Percentiles rank a stretch among this genome's conserved stretches.
Conservation (phyloP, 768 basidiomycete genomes). For the Lepiota subincarnata region DNA sequence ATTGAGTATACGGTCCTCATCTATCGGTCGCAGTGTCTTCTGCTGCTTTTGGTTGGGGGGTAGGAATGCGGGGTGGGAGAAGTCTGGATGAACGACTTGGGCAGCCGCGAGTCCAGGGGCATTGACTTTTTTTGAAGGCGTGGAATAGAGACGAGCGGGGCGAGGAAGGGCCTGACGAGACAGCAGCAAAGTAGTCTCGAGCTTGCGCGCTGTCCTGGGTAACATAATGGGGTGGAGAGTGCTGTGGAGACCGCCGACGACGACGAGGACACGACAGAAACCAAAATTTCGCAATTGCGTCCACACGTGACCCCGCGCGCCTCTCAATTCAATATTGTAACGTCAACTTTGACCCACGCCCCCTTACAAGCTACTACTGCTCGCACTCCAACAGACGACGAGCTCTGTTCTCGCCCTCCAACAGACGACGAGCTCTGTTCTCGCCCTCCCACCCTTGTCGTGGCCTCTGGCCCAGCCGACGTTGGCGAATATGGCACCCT, state of each 20-base stretch:
- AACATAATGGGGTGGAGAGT: conserved; percentile 28
- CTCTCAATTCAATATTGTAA: too few species aligned
- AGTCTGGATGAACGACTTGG: conserved; percentile 32
- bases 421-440: too few species aligned
- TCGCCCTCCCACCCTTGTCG: too few species aligned
- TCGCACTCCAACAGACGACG: too few species aligned
- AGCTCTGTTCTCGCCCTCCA: too few species aligned
- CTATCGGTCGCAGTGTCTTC: conserved; percentile 2
- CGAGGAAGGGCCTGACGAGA: conserved; percentile 67
- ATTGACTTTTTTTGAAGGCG: conserved; percentile 51
- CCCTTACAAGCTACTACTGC: too few species aligned
- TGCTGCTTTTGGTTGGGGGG: conserved; percentile 11
- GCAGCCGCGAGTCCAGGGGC: conserved; percentile 51
- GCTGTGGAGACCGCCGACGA: neutral
- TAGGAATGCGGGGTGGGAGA: conserved; percentile 21
- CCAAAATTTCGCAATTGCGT: neutral
- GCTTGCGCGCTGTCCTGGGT: conserved; percentile 31
- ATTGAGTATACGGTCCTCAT: conserved; percentile 11
- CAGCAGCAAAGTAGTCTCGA: conserved; percentile 48
- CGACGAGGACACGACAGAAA: neutral
- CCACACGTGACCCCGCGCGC: too few species aligned
- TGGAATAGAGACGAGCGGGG: conserved; percentile 67
- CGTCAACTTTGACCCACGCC: too few species aligned
- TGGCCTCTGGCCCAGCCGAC: too few species aligned
- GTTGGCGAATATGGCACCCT: too few species aligned